Evolutionary conservation across 2,329 filamentous ascomycete genomes (phyloP), one percentile per base, ranked within the genome.

Genomic region (Neocucurbitaria cava): DNA sequence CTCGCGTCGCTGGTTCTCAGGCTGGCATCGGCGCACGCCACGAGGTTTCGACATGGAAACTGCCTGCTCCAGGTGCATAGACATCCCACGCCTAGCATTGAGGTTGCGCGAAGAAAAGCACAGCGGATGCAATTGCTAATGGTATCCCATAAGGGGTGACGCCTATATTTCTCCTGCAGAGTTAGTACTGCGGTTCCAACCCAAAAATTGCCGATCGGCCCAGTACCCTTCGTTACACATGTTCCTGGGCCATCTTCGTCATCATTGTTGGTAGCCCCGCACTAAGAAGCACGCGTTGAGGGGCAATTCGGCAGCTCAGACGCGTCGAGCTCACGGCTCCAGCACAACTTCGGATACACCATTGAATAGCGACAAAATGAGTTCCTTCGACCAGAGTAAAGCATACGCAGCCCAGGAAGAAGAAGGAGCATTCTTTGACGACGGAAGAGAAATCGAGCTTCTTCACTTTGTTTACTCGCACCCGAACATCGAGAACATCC

Each of bases 371-470:
- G 54, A 46, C 54, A 42, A 66, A 49, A 67, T 76, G 73, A 60
- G 64, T 36, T 58, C 59, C 39, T 76, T 76, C 57, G 71, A 76
- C 59, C 64, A 78, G 53, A 74, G 60, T 47, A 82, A 82, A 61
- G 79, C 79, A 13, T 83, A 82, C 61, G 75, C 76, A 55, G 68
- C 74, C 50, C 78, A 82, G 64, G 78, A 80, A 66, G 71, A 76
- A 38, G 73, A 77, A 24, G 68, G 73, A 28, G 66, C 64, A n/a
- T 76, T 77, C 49, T 80, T 81, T 58, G 85, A 91, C 62, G 89
- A 92, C 71, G 89, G 89, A 17, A 84, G 89, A 20, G 90, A 94
- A 70, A 85, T 89, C 53, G 87, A 90, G 64, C 82, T 94, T 4
- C 79, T 93, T 5, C 85, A 89, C 58, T 91, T 85, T 69, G 79